Evolutionary conservation across 305 asterid genomes (phyloP).

Genomic region (Fraxinus latifolia): DNA sequence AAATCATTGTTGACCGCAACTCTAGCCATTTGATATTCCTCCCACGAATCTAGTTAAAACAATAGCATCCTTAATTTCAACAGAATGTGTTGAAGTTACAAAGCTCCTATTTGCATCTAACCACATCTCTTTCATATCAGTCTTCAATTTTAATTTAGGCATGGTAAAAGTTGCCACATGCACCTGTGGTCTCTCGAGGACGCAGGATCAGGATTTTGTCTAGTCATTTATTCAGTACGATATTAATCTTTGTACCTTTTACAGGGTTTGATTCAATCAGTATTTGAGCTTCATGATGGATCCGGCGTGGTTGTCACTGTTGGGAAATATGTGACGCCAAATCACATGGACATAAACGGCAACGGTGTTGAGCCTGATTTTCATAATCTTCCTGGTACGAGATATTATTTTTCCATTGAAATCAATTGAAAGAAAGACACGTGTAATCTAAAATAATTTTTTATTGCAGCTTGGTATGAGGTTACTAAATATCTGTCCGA

Average conservation of each 20-base stretch:
- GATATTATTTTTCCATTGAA: neutral
- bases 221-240: neutral
- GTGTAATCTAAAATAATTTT: slow-evolving; percentile 6
- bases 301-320: slow-evolving; percentile 92
- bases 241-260: slow-evolving; percentile 5
- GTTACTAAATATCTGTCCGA: slow-evolving; percentile 51
- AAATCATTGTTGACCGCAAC: neutral
- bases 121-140: neutral
- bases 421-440: neutral
- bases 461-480: slow-evolving; percentile 78
- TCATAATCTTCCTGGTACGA: slow-evolving; percentile 71
- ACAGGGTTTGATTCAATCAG: slow-evolving; percentile 96
- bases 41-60: neutral
- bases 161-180: neutral
- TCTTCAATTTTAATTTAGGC: neutral
- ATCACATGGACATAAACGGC: slow-evolving; percentile 81
- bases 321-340: slow-evolving; percentile 94
- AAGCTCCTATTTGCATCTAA: neutral
- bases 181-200: neutral
- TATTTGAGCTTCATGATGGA: slow-evolving; percentile 95
- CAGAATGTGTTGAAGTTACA: slow-evolving; percentile 6
- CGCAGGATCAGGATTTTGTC: neutral
- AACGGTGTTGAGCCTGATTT: slow-evolving; percentile 94
- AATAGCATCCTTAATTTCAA: neutral
- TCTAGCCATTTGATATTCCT: slow-evolving; percentile 8